Evolutionary conservation across 495 filamentous ascomycete genomes (phyloP).

Genomic region (Stereocaulon alpinum): DNA sequence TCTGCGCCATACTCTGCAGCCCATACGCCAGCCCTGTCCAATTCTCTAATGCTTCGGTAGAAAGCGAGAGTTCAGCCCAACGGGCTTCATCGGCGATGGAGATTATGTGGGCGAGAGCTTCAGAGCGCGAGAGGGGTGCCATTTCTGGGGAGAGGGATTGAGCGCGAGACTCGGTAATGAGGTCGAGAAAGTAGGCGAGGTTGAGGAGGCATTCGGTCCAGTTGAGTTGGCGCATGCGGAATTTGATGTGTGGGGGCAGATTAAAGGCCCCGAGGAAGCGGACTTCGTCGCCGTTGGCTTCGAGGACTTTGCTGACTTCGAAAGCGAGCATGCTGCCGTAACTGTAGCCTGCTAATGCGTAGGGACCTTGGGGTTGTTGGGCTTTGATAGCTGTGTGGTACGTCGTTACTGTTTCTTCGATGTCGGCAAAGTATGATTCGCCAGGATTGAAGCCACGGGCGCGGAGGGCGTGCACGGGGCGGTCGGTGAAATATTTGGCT

Average conservation of each 20-base stretch:
- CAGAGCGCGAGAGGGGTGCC: conserved; percentile 12
- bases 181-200: conserved; percentile 38
- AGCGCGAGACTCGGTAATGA: conserved; percentile 33
- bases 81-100: conserved; percentile 23
- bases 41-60: conserved; percentile 21
- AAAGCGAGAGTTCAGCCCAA: conserved; percentile 32
- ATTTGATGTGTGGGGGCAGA: conserved; percentile 43
- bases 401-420: conserved; percentile 29
- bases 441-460: conserved; percentile 40
- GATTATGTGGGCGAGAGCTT: conserved; percentile 27
- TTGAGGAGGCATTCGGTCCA: conserved; percentile 39
- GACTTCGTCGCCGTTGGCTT: conserved; percentile 26
- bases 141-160: conserved; percentile 20
- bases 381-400: conserved; percentile 37
- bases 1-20: conserved; percentile 35
- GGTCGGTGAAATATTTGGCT: conserved; percentile 35
- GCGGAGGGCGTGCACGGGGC: conserved; percentile 44
- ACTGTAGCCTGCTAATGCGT: conserved; percentile 47
- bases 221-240: conserved; percentile 38
- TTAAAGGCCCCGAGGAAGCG: conserved; percentile 28
- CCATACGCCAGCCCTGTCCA: conserved; percentile 36
- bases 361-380: conserved; percentile 43
- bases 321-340: conserved; percentile 46
- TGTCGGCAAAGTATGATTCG: conserved; percentile 28
- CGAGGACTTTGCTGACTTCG: conserved; percentile 41